phyloP scores from a whole-genome alignment of 2,329 filamentous ascomycete species.

The Moelleriella libera region DNA sequence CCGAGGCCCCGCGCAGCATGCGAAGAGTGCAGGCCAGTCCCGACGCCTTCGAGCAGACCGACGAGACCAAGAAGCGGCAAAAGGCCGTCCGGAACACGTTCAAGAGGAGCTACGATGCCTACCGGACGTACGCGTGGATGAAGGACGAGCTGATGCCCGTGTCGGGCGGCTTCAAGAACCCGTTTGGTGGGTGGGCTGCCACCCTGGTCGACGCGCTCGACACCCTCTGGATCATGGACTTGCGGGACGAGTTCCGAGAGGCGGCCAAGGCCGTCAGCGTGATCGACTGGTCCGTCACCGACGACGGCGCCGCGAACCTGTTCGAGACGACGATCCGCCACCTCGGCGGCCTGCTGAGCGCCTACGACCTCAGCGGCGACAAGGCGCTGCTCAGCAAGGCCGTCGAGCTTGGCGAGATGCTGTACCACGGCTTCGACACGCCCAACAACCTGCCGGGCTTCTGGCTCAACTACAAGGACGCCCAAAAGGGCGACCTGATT shows the following conservation, averaged over 20 bases:
- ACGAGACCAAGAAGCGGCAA: conserved; percentile 15
- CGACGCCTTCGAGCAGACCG: conserved; percentile 8
- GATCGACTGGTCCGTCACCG: conserved; percentile 37
- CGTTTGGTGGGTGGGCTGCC: conserved; percentile 41
- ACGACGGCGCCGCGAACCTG: conserved; percentile 26
- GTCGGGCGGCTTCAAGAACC: conserved; percentile 27
- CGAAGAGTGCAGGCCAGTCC: conserved; percentile 16
- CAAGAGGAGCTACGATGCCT: conserved; percentile 31
- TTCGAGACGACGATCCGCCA: conserved; percentile 44
- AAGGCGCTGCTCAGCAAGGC: conserved; percentile 32
- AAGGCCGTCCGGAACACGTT: conserved; percentile 26
- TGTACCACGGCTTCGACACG: conserved; percentile 40
- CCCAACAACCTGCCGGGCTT: conserved; percentile 35
- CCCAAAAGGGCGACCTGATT: conserved; percentile 28
- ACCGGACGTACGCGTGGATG: conserved; percentile 36
- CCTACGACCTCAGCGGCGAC: conserved; percentile 34
- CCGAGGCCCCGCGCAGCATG: conserved; percentile 10
- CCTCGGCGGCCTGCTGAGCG: conserved; percentile 35
- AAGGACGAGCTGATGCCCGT: conserved; percentile 38
- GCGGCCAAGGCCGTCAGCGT: conserved; percentile 33
- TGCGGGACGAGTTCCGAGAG: conserved; percentile 39
- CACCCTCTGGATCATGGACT: conserved; percentile 48
- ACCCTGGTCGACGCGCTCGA: conserved; percentile 47
- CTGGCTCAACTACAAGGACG: conserved; percentile 28
- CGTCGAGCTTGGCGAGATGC: conserved; percentile 37